Base-by-base conservation (phyloP, 31 red algal species). In the Odonthalia washingtoniensis region DNA sequence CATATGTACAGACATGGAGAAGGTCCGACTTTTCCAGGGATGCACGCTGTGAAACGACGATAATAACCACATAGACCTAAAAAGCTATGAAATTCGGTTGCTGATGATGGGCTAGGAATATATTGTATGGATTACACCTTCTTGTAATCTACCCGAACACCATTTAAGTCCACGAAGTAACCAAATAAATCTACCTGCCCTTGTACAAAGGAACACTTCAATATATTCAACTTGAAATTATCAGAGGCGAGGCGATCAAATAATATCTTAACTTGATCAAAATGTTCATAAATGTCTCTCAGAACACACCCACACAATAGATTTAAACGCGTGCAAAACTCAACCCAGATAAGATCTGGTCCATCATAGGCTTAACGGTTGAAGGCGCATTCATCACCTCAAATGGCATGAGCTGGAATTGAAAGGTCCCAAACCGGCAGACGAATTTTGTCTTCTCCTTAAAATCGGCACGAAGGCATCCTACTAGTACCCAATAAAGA, bases 1-100 rank as follows among this genome's bases (percentile, higher is more conserved):
- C 12, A 12, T 6, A 70, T 30, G 76, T 80, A 5, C 28, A 38
- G 31, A n/a, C 45, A 60, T 80, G 76, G 3, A 80, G 46, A 5
- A 35, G 16, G 27, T 28, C n/a, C 31, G 76, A 44, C 4, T 33
- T 5, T 60, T 46, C 46, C 28, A 44, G 6, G 3, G 57, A 80
- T 18, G 69, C 46, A 12, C 28, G 31, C n/a, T 35, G 72, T 84
- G 46, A 70, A 84, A 37, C 64, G 63, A 6, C 65, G 63, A 12
- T 84, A 70, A 45, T 84, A 84, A 1, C 65, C 36, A 2, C 64
- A 62, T 5, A 84, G 9, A 17, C 81, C 81, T 1, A 84, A 40
- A 45, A 84, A 84, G 64, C 81, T 84, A 4, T 40, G 60, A 45
- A 84, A n/a, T 26, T 84, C 81, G 3, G 81, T 84, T 30, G 14